These are phyloP conservation scores for Alisma plantagoaquatica DNA, from an alignment of 106 monocot species.

Conservation along the genomic window DNA sequence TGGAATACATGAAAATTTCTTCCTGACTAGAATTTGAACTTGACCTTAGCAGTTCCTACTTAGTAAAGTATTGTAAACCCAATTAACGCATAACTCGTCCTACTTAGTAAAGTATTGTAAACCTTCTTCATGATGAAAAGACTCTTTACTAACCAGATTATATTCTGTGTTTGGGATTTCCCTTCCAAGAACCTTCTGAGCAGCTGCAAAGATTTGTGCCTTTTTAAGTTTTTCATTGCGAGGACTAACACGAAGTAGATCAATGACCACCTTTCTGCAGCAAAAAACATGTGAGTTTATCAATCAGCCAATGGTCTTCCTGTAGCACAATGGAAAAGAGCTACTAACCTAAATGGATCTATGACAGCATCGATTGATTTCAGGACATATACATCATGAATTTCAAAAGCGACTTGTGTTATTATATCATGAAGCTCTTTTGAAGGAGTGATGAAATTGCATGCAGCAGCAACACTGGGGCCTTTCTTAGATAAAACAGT, in stretches of 20 bases:
- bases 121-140: too few species aligned
- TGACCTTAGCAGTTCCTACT: too few species aligned
- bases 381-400: conserved; percentile 62
- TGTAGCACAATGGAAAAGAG: background rate
- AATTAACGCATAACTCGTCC: too few species aligned
- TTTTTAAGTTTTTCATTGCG: conserved; percentile 43
- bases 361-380: conserved; percentile 23
- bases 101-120: too few species aligned
- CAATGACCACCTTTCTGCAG: conserved; percentile 49
- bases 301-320: background rate
- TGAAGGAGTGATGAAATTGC: conserved; percentile 21
- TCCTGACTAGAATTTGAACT: too few species aligned
- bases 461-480: conserved; percentile 34
- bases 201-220: conserved; percentile 35
- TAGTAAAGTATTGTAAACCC: too few species aligned
- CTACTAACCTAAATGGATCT: conserved; percentile 49
- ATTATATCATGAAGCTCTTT: conserved; percentile 36
- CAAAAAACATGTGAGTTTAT: background rate
- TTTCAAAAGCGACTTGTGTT: conserved; percentile 31
- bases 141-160: conserved; percentile 36
- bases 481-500: conserved; percentile 37
- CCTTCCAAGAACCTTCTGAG: conserved; percentile 21
- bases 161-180: conserved; percentile 48
- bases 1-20: too few species aligned
- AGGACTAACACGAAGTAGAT: conserved; percentile 33